Evolutionary conservation across 78 protist species (phyloP), one percentile per base, ranked within the genome.

Genomic region (Monosiga brevicollis): DNA sequence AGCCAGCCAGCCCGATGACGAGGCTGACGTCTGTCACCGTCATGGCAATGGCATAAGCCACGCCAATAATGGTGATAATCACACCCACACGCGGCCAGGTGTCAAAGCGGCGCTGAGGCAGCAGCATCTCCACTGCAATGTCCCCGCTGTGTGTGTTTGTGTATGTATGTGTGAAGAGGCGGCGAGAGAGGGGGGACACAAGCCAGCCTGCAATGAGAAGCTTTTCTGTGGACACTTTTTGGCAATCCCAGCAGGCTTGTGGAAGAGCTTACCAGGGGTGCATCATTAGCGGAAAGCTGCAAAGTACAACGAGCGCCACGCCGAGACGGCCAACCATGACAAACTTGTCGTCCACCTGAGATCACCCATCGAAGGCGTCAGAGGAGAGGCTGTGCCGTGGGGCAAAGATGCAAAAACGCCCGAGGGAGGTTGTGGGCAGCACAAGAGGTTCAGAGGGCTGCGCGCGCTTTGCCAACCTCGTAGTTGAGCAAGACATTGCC

Each of bases 401-500:
- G 15, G 6, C 62, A 49, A 20, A 20, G 62, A 15, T 49, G 62
- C 62, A 49, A 20, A 15, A 15, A 49, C 6, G 6, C 62, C 6
- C 29, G 15, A 49, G 62, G 6, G 62, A 49, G 15, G 62, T 20
- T 49, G 29, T 20, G 6, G 62, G 29, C 29, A 6, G 15, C 62
- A 49, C 62, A 49, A 49, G 62, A 49, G 6, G 29, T 49, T 49
- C 29, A 49, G 6, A 15, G 6, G 62, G 6, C 29, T 49, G 62
- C 15, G 62, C 15, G 62, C 15, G 62, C 62, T 20, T 20, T 6
- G 6, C 62, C 6, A 20, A 76, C 71, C 35, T 81, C 84, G 84
- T 54, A 40, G 77, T 81, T 81, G 43, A 62, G 43, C 62, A 81
- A 54, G n/a, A 81, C 55, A 54, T 81, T 81, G 49, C 84, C 84